These are phyloP conservation scores for Phytopythium vexans DNA, from an alignment of 352 stramenopile genomes.

Conservation along the genomic window DNA sequence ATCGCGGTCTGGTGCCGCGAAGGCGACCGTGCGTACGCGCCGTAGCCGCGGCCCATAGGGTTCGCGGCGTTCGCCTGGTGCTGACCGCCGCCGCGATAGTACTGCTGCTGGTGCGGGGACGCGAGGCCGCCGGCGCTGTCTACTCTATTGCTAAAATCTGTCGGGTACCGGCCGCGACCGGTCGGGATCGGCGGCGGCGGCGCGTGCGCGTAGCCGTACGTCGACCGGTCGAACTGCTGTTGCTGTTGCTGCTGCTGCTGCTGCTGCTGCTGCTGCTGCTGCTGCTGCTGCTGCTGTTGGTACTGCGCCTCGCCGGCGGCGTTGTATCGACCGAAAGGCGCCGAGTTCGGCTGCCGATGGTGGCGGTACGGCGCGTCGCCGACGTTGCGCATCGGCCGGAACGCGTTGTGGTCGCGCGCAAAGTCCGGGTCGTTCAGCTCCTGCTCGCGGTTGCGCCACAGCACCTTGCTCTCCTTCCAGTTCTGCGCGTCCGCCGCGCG, in stretches of 20 bases:
- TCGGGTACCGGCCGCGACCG: slow-evolving; percentile 27
- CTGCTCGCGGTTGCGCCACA: slow-evolving; percentile 93
- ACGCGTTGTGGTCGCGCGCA: slow-evolving; percentile 73
- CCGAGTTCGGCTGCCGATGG: slow-evolving; percentile 11
- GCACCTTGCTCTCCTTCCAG: slow-evolving; percentile 90
- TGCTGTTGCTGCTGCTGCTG: slow-evolving; percentile 9
- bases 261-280: slow-evolving; percentile 13
- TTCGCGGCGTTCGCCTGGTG: slow-evolving; percentile 28
- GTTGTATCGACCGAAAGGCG: slow-evolving; percentile 5
- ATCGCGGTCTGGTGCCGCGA: slow-evolving; percentile 16
- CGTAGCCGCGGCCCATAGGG: slow-evolving; percentile 20
- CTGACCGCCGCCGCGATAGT: slow-evolving; percentile 21
- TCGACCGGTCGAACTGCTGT: slow-evolving; percentile 23
- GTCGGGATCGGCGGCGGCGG: slow-evolving; percentile 25
- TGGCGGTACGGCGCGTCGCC: slow-evolving; percentile 27
- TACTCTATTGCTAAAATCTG: slow-evolving; percentile 64
- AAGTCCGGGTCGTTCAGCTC: slow-evolving; percentile 94
- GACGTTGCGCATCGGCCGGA: slow-evolving; percentile 29
- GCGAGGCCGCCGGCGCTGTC: slow-evolving; percentile 26
- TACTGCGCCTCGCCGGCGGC: slow-evolving; percentile 7
- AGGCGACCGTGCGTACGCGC: slow-evolving; percentile 20
- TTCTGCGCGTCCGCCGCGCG: slow-evolving; percentile 28
- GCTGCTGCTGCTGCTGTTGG: slow-evolving; percentile 16
- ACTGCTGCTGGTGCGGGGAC: slow-evolving; percentile 38
- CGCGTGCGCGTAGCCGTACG: slow-evolving; percentile 9